A percentile compares a stretch with the other conserved stretches of the same genome.
phyloP scores from a whole-genome alignment of 2,329 filamentous ascomycete genomes.

The Xylariaceae sp. region DNA sequence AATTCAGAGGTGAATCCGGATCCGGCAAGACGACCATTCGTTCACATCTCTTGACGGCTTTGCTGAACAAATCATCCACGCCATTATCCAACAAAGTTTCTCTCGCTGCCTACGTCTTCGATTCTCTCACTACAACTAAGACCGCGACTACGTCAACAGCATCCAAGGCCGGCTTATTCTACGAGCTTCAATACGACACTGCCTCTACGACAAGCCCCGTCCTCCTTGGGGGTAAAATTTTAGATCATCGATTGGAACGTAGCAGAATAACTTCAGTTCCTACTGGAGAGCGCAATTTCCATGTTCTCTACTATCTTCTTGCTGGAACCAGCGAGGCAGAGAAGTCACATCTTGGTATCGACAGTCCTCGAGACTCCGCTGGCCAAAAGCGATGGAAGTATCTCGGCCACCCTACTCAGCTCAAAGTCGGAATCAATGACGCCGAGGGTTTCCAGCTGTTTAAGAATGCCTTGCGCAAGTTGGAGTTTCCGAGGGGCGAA shows the following conservation, averaged over 20 bases:
- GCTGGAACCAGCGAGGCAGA: constrained; percentile 88
- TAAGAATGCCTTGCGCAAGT: constrained; percentile 88
- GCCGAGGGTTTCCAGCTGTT: constrained; percentile 94
- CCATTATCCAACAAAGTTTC: constrained; percentile 91
- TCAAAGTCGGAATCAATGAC: constrained; percentile 97
- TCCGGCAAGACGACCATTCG: constrained; percentile 94
- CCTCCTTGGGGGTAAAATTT: constrained; percentile 87
- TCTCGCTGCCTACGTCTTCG: constrained; percentile 90
- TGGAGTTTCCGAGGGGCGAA: constrained; percentile 89
- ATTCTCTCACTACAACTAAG: constrained; percentile 94
- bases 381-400: constrained; percentile 87
- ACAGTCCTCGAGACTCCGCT: constrained; percentile 39
- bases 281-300: constrained; percentile 94
- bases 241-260: constrained; percentile 89
- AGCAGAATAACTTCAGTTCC: constrained; percentile 89
- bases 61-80: constrained; percentile 86
- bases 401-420: constrained; percentile 89
- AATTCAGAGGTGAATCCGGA: constrained; percentile 80
- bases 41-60: constrained; percentile 78
- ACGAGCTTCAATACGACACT: constrained; percentile 95
- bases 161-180: constrained; percentile 91
- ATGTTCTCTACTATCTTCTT: constrained; percentile 91
- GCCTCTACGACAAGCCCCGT: constrained; percentile 78
- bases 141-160: constrained; percentile 92
- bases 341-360: constrained; percentile 73